phyloP scores from a whole-genome alignment of 2,329 filamentous ascomycete genomes.

The Biscogniauxia mediterranea region DNA sequence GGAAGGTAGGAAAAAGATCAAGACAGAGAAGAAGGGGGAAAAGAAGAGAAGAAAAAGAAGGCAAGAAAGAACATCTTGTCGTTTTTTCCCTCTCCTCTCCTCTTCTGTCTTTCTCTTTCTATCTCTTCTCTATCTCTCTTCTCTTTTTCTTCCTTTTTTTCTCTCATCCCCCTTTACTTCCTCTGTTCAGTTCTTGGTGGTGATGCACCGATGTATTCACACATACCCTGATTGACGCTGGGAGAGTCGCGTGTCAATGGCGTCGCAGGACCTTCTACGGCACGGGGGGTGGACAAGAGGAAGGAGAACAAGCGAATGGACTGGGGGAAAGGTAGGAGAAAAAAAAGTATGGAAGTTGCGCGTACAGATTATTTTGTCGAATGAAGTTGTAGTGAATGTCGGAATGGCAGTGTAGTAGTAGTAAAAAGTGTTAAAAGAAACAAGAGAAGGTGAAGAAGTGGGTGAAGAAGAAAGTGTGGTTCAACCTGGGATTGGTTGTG shows the following conservation, averaged over 20 bases:
- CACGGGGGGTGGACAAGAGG: slow-evolving; percentile 4
- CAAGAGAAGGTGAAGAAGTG: neutral
- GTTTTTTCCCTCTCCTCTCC: neutral
- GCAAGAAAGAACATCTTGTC: neutral
- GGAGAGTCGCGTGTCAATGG: slow-evolving; percentile 37
- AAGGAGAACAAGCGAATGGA: slow-evolving; percentile 27
- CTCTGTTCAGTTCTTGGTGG: neutral
- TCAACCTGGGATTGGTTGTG: neutral
- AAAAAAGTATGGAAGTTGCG: slow-evolving; percentile 18
- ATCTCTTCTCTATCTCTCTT: neutral
- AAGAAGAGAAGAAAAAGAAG: neutral
- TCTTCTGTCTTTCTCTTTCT: no score
- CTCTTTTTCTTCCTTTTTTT: neutral
- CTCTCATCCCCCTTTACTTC: no score
- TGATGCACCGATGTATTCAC: slow-evolving; percentile 20
- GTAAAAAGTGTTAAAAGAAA: slow-evolving; percentile 1
- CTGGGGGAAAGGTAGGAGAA: slow-evolving; percentile 9
- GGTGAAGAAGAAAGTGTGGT: neutral
- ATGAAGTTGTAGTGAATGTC: slow-evolving; percentile 17
- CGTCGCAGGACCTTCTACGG: slow-evolving; percentile 26
- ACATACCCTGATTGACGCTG: slow-evolving; percentile 26
- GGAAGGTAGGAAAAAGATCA: slow-evolving; percentile 1
- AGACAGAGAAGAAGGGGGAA: no score
- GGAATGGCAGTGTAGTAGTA: slow-evolving; percentile 13
- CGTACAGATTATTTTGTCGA: slow-evolving; percentile 9